A percentile compares a stretch with the other conserved stretches of the same genome.
phyloP scores from a whole-genome alignment of 306 rosid genomes.

The Pterocarpus macrocarpus region DNA sequence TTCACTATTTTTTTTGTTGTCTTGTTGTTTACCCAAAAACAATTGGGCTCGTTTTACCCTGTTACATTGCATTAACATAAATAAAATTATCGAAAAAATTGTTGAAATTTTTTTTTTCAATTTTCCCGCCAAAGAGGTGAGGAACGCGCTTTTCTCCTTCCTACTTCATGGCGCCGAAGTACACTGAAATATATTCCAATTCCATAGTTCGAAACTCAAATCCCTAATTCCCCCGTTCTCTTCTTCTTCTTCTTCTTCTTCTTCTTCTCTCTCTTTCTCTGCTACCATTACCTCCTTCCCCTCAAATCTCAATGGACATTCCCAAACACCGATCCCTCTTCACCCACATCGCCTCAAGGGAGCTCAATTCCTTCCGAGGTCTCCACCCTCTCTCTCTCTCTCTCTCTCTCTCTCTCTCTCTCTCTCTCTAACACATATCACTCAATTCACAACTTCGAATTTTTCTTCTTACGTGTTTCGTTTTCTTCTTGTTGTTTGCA shows the following conservation, averaged over 20 bases:
- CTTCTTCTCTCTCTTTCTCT: background rate
- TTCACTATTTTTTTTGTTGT: too few relatives aligned
- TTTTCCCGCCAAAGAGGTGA: conserved; percentile 57
- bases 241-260: background rate
- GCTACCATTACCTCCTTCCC: background rate
- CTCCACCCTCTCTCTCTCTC: background rate
- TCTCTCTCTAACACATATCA: background rate
- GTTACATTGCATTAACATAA: too few relatives aligned
- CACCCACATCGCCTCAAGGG: conserved; percentile 60
- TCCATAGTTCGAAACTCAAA: background rate
- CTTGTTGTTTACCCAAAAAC: too few relatives aligned
- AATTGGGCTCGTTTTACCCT: too few relatives aligned
- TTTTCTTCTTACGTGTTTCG: background rate
- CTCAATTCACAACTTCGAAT: background rate
- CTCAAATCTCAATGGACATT: conserved; percentile 52
- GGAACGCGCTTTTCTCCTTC: background rate
- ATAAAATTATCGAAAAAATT: too few relatives aligned
- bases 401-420: background rate
- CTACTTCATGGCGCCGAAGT: conserved; percentile 47
- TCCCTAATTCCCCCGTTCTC: background rate
- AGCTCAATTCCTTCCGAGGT: conserved; percentile 76
- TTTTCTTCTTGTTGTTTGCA: conserved; percentile 19
- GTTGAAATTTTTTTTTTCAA: too few relatives aligned
- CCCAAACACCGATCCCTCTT: conserved; percentile 55
- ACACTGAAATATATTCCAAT: background rate